Evolutionary conservation across 495 filamentous ascomycete species (phyloP).

Genomic region (Xylaria intraflava): DNA sequence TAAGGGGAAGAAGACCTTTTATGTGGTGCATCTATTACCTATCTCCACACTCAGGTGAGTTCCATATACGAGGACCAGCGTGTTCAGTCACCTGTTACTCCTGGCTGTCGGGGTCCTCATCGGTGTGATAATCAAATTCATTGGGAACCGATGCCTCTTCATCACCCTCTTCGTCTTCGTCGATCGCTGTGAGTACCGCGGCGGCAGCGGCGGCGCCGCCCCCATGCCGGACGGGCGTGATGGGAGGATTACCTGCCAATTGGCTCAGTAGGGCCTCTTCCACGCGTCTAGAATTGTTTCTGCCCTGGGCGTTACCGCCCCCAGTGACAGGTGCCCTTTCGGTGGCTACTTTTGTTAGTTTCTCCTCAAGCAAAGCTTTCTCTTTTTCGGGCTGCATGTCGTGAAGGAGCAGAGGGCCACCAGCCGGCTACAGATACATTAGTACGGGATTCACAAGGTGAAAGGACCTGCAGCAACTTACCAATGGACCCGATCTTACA

Average conservation of each 20-base stretch:
- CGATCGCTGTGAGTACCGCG: slow-evolving; percentile 71
- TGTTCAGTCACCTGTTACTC: too few species aligned
- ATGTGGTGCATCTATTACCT: neutral
- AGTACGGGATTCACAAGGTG: slow-evolving; percentile 27
- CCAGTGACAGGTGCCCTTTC: slow-evolving; percentile 53
- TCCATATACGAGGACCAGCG: too few species aligned
- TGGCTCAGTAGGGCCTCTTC: slow-evolving; percentile 24
- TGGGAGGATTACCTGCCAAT: slow-evolving; percentile 16
- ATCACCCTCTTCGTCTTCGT: slow-evolving; percentile 78
- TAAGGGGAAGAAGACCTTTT: neutral
- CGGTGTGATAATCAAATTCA: slow-evolving; percentile 82
- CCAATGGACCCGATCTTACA: slow-evolving; percentile 45
- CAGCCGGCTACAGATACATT: slow-evolving; percentile 66
- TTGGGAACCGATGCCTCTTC: slow-evolving; percentile 74
- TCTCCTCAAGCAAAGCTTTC: slow-evolving; percentile 76
- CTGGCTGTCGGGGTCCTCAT: slow-evolving; percentile 46
- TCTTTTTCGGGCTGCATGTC: slow-evolving; percentile 75
- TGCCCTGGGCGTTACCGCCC: slow-evolving; percentile 19
- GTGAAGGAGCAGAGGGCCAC: slow-evolving; percentile 83
- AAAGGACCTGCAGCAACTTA: neutral
- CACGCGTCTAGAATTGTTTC: slow-evolving; percentile 17
- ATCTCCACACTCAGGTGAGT: too few species aligned
- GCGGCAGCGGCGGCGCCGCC: slow-evolving; percentile 67
- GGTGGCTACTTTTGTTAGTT: slow-evolving; percentile 68
- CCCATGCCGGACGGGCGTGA: slow-evolving; percentile 22